Base-by-base conservation (phyloP, 2,329 filamentous ascomycete species). In the Fusarium tuaranense region DNA sequence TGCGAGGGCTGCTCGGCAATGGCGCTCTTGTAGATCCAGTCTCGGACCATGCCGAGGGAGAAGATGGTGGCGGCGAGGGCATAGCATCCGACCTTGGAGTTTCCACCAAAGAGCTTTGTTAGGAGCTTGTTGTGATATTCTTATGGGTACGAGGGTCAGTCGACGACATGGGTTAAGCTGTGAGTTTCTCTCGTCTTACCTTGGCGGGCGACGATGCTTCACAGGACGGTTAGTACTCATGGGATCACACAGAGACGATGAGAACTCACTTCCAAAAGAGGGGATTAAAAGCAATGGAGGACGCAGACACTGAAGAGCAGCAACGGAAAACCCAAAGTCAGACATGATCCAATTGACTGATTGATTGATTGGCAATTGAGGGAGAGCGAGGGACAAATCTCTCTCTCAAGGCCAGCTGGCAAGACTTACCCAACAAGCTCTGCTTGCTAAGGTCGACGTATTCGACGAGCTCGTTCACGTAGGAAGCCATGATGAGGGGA, bases 251-350 rank as follows among this genome's bases (percentile, higher is more conserved):
- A 22, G 39, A 44, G 51, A 44, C 53, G 73, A 70, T 61, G 71
- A 39, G 12, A 63, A 89, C 94, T 88, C 89, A 98, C 95, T 99
- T 99, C 97, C 97, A 99, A 85, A 98, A 98, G n/a, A 97, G 92
- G 25, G 97, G 97, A 85, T 99, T 99, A 86, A 99, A 98, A 59
- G 92, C 89, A 84, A 99, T 97, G 63, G 94, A 90, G 66, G 88
- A 88, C 58, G 92, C 94, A 77, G 95, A 94, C 77, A 97, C 95
- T 98, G 68, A 59, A 68, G n/a, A 51, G 65, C n/a, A 60, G 59
- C 41, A 69, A 72, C 61, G 12, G 14, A 62, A 39, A 20, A 58
- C 2, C 22, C 63, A 16, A 13, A 27, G 70, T 79, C 65, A 79
- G 73, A 71, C 44, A 61, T 38, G 22, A 51, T 62, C 38, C 44